phyloP scores from a whole-genome alignment of 768 basidiomycete species.

The Pulveroboletus sp. region DNA sequence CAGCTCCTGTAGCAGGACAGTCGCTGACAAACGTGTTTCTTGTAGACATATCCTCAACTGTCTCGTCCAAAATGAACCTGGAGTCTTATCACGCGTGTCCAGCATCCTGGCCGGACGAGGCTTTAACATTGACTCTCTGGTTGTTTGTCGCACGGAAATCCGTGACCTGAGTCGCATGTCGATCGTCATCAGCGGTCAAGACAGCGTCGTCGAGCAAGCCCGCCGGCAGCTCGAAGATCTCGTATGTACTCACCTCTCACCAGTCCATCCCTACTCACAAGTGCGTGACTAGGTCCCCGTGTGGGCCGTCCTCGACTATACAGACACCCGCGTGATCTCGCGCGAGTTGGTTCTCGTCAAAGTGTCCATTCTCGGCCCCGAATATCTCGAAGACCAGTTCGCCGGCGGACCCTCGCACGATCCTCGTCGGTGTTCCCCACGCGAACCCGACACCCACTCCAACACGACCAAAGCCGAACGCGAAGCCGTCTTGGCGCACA shows the following conservation, averaged over 20 bases:
- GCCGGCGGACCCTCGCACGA: conserved; percentile 82
- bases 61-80: conserved; percentile 98
- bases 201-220: conserved; percentile 97
- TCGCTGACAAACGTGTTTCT: conserved; percentile 4
- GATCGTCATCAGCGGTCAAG: conserved; percentile 94
- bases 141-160: conserved; percentile 97
- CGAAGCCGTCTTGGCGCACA: conserved; percentile 70
- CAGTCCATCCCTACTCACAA: background rate
- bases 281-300: conserved; percentile 76
- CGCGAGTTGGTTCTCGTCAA: conserved; percentile 95
- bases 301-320: conserved; percentile 99
- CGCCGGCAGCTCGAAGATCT: conserved; percentile 94
- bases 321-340: conserved; percentile 84
- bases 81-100: conserved; percentile 97
- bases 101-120: conserved; percentile 96
- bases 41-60: conserved; percentile 92
- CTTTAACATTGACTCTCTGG: conserved; percentile 98
- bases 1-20: no score
- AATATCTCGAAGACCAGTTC: conserved; percentile 93
- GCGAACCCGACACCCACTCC: conserved; percentile 11
- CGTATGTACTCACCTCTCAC: conserved; percentile 46
- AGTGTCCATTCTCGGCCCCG: conserved; percentile 94
- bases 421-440: conserved; percentile 44
- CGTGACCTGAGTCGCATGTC: conserved; percentile 97
- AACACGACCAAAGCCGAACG: conserved; percentile 57